Base-by-base conservation (phyloP, 1,139 yeast species). In the Lodderomyces orthopsilosis region DNA sequence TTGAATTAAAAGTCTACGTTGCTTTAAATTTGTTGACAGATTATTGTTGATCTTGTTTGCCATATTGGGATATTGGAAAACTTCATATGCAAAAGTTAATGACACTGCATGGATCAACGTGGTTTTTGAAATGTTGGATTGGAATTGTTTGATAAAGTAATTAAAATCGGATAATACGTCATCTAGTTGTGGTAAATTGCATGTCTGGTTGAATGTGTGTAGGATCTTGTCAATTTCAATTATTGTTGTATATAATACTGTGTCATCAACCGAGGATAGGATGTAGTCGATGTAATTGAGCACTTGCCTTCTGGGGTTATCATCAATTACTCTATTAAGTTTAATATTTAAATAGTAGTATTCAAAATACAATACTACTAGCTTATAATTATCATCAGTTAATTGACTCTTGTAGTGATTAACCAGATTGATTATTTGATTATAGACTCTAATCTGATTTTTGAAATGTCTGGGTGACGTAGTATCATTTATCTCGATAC, bases 11-110 rank as follows among this genome's bases (percentile, higher is more conserved):
- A 38, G n/a, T 10, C 9, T 23, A 12, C 17, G 34, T 30, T 30
- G 34, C 12, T 30, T 4, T 7, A 9, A 15, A 15, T n/a, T 15
- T 6, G 10, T 7, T 4, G 38, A 13, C n/a, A 10, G 8, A 14
- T 6, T 28, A 13, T 28, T n/a, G 7, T 35, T 19, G 22, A 39
- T 21, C 9, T 12, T 19, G 30, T 38, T 26, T 18, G 35, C 36
- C 6, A 43, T n/a, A 2, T 12, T 8, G 3, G 44, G 46, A 32
- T 40, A 42, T n/a, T 21, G 42, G 17, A 40, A 40, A 12, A 14
- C 10, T 26, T 45, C 44, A 23, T 21, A 46, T 13, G 46, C 46
- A 40, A 38, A 39, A 10, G 45, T 37, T 22, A 44, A 40, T 9
- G 48, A 30, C 4, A 46, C 23, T 3, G 46, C 41, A 14, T 15